Percentiles rank a stretch among this genome's conserved stretches.
Conservation (phyloP, 805 yeast species). For the Danielia oregonensis region DNA sequence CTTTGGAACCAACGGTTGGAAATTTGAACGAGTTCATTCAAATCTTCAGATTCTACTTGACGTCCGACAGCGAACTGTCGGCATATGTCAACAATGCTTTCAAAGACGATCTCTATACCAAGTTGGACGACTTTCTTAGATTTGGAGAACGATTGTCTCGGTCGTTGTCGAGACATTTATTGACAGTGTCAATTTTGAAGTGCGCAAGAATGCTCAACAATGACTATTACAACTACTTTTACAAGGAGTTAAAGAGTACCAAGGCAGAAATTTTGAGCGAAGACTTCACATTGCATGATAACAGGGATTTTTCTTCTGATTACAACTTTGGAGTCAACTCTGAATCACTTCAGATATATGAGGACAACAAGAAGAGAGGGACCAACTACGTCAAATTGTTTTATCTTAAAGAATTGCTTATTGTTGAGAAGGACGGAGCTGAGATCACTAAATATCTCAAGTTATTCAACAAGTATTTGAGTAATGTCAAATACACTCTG, state of each 20-base stretch:
- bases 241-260: constrained; percentile 12
- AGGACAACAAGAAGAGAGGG: constrained; percentile 12
- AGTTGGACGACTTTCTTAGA: constrained; percentile 61
- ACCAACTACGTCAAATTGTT: constrained; percentile 31
- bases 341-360: constrained; percentile 19
- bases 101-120: constrained; percentile 58
- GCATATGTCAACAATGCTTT: constrained; percentile 51
- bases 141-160: constrained; percentile 49
- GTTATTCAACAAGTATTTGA: constrained; percentile 23
- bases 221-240: constrained; percentile 27
- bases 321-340: constrained; percentile 47
- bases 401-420: constrained; percentile 37
- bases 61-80: constrained; percentile 49
- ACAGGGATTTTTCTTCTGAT: constrained; percentile 55
- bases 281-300: constrained; percentile 38
- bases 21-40: constrained; percentile 29
- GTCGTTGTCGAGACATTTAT: constrained; percentile 46
- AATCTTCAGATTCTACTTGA: constrained; percentile 49
- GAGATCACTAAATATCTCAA: constrained; percentile 22
- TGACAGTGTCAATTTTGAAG: constrained; percentile 31
- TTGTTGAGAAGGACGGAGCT: constrained; percentile 29
- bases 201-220: constrained; percentile 29
- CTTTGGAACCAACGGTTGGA: constrained; percentile 41
- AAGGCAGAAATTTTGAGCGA: constrained; percentile 13
- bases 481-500: constrained; percentile 6